Percentiles rank a stretch among this genome's conserved stretches.
Evolutionary conservation across 2,329 filamentous ascomycete species (phyloP).

Genomic region (Thermoascus crustaceus): DNA sequence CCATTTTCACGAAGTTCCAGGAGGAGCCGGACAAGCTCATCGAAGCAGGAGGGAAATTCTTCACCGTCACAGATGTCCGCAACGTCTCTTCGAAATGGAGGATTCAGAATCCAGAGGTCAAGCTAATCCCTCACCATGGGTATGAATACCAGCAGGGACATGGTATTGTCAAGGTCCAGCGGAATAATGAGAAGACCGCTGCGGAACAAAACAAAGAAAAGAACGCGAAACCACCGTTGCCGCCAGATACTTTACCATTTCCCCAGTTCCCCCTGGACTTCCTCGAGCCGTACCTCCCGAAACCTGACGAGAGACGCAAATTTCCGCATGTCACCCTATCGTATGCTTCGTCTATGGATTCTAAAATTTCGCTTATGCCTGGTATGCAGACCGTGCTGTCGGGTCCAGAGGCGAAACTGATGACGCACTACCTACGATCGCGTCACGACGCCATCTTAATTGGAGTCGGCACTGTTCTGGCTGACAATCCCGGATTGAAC

Average conservation of each 20-base stretch:
- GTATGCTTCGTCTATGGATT: conserved; percentile 85
- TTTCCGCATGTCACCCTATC: conserved; percentile 66
- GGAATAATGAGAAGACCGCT: conserved; percentile 9
- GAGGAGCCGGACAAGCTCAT: conserved; percentile 37
- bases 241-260: conserved; percentile 38
- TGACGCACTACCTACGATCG: conserved; percentile 86
- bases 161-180: conserved; percentile 30
- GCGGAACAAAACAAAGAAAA: conserved; percentile 8
- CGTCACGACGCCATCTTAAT: conserved; percentile 77
- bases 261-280: conserved; percentile 38
- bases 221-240: conserved; percentile 15
- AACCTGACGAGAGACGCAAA: conserved; percentile 20
- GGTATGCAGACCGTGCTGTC: conserved; percentile 78
- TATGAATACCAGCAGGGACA: conserved; percentile 38
- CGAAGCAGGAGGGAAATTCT: conserved; percentile 38
- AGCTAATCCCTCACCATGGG: conserved; percentile 37
- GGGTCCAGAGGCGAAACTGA: conserved; percentile 72
- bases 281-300: conserved; percentile 46
- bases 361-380: conserved; percentile 64
- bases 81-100: conserved; percentile 43
- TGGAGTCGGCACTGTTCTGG: conserved; percentile 73
- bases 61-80: conserved; percentile 41
- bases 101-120: conserved; percentile 36
- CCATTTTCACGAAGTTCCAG: conserved; percentile 41
- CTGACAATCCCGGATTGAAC: conserved; percentile 80